A percentile compares a stretch with the other conserved stretches of the same genome.
phyloP scores from a whole-genome alignment of 352 stramenopile species.

The Achlya hypogyna region DNA sequence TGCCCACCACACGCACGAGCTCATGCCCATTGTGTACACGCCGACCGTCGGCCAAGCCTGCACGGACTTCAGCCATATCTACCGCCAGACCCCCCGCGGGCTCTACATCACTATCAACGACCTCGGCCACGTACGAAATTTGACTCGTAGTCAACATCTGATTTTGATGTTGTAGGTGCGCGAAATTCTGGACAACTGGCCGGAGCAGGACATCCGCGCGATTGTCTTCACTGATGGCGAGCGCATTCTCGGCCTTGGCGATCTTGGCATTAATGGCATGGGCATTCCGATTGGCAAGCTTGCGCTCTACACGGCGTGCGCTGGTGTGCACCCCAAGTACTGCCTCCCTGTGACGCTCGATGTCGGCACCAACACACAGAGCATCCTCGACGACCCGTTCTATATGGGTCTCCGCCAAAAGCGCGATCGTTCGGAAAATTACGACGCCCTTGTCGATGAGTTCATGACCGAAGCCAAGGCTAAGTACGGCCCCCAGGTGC shows the following conservation, averaged over 20 bases:
- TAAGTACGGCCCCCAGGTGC: constrained; percentile 74
- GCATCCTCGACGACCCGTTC: constrained; percentile 87
- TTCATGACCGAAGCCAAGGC: constrained; percentile 92
- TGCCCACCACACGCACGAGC: constrained; percentile 80
- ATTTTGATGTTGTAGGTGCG: constrained; percentile 44
- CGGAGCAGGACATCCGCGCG: constrained; percentile 93
- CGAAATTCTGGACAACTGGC: constrained; percentile 93
- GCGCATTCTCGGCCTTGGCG: constrained; percentile 94
- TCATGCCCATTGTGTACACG: constrained; percentile 91
- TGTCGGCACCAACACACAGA: constrained; percentile 95
- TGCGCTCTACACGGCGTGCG: constrained; percentile 91
- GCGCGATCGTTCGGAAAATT: constrained; percentile 81
- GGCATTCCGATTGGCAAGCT: constrained; percentile 96
- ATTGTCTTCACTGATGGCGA: constrained; percentile 96
- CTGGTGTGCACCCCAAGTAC: constrained; percentile 91
- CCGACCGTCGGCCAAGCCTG: constrained; percentile 84
- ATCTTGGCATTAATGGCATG: constrained; percentile 96
- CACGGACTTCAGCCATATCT: constrained; percentile 52
- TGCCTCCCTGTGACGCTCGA: constrained; percentile 93
- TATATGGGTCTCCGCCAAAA: constrained; percentile 91
- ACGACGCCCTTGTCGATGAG: constrained; percentile 93
- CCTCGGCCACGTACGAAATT: constrained; percentile 36
- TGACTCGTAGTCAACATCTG: not conserved
- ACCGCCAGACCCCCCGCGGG: constrained; percentile 42
- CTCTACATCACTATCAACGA: constrained; percentile 69